Evolutionary conservation across 192 early-diverging fungal species (phyloP).

Genomic region (Backusella tarrabulga): DNA sequence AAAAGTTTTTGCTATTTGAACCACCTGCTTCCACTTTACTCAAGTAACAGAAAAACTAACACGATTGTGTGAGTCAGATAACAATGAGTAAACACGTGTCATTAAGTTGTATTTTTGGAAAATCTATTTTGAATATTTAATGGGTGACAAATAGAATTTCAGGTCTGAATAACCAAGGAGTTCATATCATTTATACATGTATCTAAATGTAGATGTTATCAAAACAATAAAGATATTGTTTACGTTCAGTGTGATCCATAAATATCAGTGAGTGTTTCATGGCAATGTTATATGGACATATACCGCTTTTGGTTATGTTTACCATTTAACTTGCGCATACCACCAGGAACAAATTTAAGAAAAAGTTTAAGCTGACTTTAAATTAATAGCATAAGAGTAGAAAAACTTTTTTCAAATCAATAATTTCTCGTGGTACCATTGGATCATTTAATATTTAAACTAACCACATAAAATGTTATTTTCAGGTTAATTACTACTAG

Average conservation of each 20-base stretch:
- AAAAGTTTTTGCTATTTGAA: background rate
- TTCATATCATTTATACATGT: background rate
- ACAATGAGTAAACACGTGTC: background rate
- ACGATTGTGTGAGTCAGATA: background rate
- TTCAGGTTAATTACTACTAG: background rate
- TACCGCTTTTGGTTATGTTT: slow-evolving; percentile 1
- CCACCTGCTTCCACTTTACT: background rate
- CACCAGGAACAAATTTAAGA: background rate
- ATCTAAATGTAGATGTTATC: slow-evolving; percentile 6
- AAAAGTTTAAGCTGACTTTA: background rate
- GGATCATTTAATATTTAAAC: background rate
- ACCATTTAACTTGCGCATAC: background rate
- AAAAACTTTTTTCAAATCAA: background rate
- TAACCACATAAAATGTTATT: background rate
- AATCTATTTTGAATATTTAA: background rate
- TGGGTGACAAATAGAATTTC: slow-evolving; percentile 4
- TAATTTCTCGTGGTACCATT: background rate
- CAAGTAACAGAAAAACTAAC: background rate
- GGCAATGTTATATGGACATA: background rate
- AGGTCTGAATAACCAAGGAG: background rate
- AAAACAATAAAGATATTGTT: slow-evolving; percentile 1
- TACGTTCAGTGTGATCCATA: background rate
- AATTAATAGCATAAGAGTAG: background rate
- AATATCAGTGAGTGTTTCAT: slow-evolving; percentile 3
- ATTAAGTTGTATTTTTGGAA: slow-evolving; percentile 3